These are phyloP conservation scores for Podospora pseudocomata DNA, from an alignment of 495 filamentous ascomycete species.

Conservation along the genomic window DNA sequence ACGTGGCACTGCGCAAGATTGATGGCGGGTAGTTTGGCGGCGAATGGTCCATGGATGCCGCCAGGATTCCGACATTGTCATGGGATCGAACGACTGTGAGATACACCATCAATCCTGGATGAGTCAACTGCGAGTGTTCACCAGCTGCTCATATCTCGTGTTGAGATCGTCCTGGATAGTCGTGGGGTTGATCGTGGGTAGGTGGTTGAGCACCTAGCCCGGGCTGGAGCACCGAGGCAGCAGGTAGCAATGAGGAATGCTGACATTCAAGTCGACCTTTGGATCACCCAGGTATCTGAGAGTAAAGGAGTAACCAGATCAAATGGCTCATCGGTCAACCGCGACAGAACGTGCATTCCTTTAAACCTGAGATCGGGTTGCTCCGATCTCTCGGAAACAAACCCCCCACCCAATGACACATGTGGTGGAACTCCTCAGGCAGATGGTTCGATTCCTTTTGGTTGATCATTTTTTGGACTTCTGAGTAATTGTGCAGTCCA, in stretches of 20 bases:
- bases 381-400: neutral
- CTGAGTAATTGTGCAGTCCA: neutral
- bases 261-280: neutral
- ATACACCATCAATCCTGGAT: too few species aligned
- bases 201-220: too few species aligned
- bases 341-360: neutral
- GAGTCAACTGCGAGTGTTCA: too few species aligned
- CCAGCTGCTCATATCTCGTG: too few species aligned
- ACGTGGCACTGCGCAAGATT: neutral
- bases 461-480: neutral
- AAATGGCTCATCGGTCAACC: neutral
- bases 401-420: neutral
- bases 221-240: too few species aligned
- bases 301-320: neutral
- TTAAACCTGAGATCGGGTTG: neutral
- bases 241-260: neutral
- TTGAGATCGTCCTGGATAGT: too few species aligned
- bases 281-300: neutral
- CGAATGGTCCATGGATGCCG: neutral
- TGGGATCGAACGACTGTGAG: too few species aligned
- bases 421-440: neutral
- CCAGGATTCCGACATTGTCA: neutral
- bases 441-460: neutral
- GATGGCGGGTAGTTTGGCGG: neutral
- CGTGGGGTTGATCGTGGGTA: too few species aligned